These are phyloP conservation scores for Globisporangium uncinulatum DNA, from an alignment of 352 stramenopile genomes.

Conservation along the genomic window DNA sequence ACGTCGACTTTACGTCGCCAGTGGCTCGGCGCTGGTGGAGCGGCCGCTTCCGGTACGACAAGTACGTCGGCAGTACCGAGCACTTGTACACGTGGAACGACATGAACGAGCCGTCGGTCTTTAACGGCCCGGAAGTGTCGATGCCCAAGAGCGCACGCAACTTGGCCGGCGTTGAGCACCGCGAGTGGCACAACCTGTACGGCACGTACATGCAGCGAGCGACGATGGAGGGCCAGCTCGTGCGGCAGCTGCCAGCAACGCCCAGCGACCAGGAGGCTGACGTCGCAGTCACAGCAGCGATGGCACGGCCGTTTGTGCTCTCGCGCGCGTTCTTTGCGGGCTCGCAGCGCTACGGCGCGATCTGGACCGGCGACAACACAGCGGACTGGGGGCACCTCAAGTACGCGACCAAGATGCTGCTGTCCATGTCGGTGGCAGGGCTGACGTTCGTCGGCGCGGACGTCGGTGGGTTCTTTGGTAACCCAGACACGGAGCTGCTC, in stretches of 20 bases:
- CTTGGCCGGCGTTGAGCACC: conserved; percentile 93
- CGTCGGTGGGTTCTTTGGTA: conserved; percentile 98
- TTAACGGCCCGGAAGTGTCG: conserved; percentile 99
- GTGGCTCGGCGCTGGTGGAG: conserved; percentile 96
- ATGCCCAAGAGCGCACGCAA: conserved; percentile 95
- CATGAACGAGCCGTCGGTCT: conserved; percentile 99
- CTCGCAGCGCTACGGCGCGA: conserved; percentile 95
- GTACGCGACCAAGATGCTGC: conserved; percentile 96
- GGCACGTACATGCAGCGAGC: conserved; percentile 97
- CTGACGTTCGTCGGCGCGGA: conserved; percentile 98
- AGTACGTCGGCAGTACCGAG: conserved; percentile 91
- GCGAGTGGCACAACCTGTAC: conserved; percentile 99
- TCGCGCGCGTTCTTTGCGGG: conserved; percentile 97
- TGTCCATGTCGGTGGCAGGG: conserved; percentile 94
- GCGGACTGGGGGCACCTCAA: conserved; percentile 95
- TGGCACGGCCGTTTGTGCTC: conserved; percentile 96
- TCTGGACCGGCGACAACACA: conserved; percentile 99
- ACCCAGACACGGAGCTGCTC: conserved; percentile 95
- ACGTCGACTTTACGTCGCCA: conserved; percentile 96
- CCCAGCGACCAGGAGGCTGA: conserved; percentile 18
- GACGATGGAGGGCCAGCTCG: conserved; percentile 90
- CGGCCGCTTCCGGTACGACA: conserved; percentile 93
- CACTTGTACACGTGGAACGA: conserved; percentile 99
- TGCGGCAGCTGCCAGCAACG: conserved; percentile 55
- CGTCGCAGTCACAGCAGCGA: conserved; percentile 50